Percentiles rank a stretch among this genome's conserved stretches.
These are phyloP conservation scores for Fusarium albosuccineum DNA, from an alignment of 2,329 filamentous ascomycete species.

Conservation along the genomic window DNA sequence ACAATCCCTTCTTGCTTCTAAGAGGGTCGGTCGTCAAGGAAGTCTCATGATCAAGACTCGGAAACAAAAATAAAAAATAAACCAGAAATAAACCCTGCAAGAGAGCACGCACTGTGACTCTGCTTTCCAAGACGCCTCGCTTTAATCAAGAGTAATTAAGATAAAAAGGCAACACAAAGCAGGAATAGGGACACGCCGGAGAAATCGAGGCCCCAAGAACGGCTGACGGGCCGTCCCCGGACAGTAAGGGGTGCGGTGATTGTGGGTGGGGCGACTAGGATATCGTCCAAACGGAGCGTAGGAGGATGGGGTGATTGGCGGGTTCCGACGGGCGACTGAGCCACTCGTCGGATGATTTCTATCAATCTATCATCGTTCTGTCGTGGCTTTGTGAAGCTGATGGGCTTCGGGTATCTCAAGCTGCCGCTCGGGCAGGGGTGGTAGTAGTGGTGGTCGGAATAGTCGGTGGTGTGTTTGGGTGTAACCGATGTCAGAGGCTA, in stretches of 20 bases:
- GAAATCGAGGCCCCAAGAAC: conserved; percentile 15
- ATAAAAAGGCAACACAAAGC: conserved; percentile 16
- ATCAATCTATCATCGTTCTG: conserved; percentile 45
- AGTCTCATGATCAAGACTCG: conserved; percentile 3
- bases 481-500: neutral
- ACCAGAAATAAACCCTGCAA: conserved; percentile 17
- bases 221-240: conserved; percentile 5
- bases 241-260: conserved; percentile 9
- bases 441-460: conserved; percentile 18
- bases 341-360: conserved; percentile 38
- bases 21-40: conserved; percentile 1
- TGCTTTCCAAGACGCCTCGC: conserved; percentile 46
- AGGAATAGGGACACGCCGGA: neutral
- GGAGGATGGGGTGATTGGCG: conserved; percentile 25
- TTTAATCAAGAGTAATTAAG: conserved; percentile 32
- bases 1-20: conserved; percentile 7
- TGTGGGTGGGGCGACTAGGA: conserved; percentile 14
- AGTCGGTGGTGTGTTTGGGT: conserved; percentile 13
- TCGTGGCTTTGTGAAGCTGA: conserved; percentile 43
- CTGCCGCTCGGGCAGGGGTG: conserved; percentile 28
- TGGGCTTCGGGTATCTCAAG: conserved; percentile 45
- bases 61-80: neutral
- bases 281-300: conserved; percentile 16
- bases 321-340: conserved; percentile 20
- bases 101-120: conserved; percentile 27